A percentile compares a stretch with the other conserved stretches of the same genome.
Evolutionary conservation across 2,329 filamentous ascomycete genomes (phyloP).

Genomic region (Cladosporium oxysporum): DNA sequence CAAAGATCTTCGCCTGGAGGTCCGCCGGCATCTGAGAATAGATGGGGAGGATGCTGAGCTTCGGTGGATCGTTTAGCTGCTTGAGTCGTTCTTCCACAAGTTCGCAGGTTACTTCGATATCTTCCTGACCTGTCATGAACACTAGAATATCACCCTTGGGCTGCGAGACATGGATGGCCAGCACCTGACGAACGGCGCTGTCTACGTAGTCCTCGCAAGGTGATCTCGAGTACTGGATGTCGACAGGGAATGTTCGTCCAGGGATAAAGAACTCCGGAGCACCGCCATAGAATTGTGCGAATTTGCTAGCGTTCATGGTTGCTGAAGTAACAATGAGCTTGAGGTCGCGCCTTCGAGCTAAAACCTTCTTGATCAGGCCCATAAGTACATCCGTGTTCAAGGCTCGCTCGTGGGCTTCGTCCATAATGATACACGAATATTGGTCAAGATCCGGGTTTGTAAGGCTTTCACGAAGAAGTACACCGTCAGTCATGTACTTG

Average conservation of each 20-base stretch:
- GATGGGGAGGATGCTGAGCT: conserved; percentile 91
- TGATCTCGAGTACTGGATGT: conserved; percentile 91
- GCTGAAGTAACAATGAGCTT: conserved; percentile 98
- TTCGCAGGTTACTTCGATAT: conserved; percentile 96
- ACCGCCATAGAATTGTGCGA: conserved; percentile 93
- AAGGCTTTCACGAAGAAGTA: conserved; percentile 87
- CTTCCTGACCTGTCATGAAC: conserved; percentile 99
- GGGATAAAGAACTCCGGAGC: conserved; percentile 97
- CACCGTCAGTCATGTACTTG: conserved; percentile 99
- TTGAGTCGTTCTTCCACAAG: conserved; percentile 83
- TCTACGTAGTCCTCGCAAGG: conserved; percentile 98
- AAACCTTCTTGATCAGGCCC: conserved; percentile 95
- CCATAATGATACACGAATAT: conserved; percentile 99
- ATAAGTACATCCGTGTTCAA: conserved; percentile 96
- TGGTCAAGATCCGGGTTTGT: conserved; percentile 91
- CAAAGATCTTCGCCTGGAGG: conserved; percentile 96
- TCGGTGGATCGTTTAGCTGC: conserved; percentile 88
- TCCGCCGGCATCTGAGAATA: conserved; percentile 99
- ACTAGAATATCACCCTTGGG: conserved; percentile 90
- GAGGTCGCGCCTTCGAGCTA: conserved; percentile 83
- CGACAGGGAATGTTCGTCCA: conserved; percentile 93
- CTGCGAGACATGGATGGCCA: conserved; percentile 95
- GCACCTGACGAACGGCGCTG: conserved; percentile 90
- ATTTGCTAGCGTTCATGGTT: conserved; percentile 96
- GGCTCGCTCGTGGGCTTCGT: conserved; percentile 95